These are phyloP conservation scores for Leishmania major DNA, from an alignment of 208 protist genomes.

Conservation along the genomic window DNA sequence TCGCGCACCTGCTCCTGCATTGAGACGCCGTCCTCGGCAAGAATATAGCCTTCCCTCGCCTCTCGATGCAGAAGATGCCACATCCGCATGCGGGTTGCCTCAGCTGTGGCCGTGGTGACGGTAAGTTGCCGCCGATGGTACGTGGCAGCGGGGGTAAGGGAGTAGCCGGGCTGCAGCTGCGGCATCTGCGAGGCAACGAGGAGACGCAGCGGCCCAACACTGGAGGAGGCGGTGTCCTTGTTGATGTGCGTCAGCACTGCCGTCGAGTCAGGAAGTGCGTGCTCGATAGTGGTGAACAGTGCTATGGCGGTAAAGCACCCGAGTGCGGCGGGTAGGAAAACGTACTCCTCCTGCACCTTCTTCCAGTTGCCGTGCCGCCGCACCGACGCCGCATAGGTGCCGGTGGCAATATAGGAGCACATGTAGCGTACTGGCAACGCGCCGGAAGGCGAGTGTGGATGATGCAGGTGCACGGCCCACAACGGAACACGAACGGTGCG, in stretches of 20 bases:
- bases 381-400: constrained; percentile 62
- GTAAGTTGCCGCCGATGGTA: constrained; percentile 45
- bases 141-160: constrained; percentile 66
- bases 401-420: constrained; percentile 65
- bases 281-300: constrained; percentile 58
- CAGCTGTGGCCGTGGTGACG: constrained; percentile 56
- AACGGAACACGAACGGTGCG: constrained; percentile 57
- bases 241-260: constrained; percentile 20
- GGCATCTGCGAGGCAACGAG: constrained; percentile 80
- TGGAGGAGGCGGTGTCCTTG: neutral
- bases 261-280: constrained; percentile 33
- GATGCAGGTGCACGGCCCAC: constrained; percentile 67
- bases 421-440: constrained; percentile 50
- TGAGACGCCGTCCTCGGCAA: constrained; percentile 85
- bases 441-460: neutral
- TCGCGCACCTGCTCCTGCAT: constrained; percentile 37
- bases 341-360: constrained; percentile 59
- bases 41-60: constrained; percentile 52
- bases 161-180: constrained; percentile 66
- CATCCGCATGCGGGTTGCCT: constrained; percentile 60
- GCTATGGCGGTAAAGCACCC: constrained; percentile 43
- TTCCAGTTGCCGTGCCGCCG: constrained; percentile 47
- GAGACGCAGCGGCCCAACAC: constrained; percentile 37
- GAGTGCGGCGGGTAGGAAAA: constrained; percentile 47
- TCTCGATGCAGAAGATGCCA: constrained; percentile 85